A percentile compares a stretch with the other conserved stretches of the same genome.
phyloP scores from a whole-genome alignment of 345 rosid genomes.

The Stellera chamaejasme region DNA sequence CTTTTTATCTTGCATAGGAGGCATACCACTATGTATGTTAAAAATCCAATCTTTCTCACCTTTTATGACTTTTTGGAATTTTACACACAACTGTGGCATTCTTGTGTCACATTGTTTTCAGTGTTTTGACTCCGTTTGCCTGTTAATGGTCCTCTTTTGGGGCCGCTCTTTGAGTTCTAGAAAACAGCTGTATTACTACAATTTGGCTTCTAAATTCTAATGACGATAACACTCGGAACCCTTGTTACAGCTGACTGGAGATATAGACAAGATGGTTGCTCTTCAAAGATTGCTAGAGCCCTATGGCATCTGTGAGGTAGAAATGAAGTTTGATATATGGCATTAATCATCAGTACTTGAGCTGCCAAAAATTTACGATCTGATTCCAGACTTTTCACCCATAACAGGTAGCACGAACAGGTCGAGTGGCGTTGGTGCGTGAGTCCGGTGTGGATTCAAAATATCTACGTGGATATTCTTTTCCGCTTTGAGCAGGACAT shows the following conservation, averaged over 20 bases:
- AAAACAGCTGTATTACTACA: too few relatives aligned
- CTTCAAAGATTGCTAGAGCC: conserved; percentile 89
- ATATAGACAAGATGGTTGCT: conserved; percentile 92
- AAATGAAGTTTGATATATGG: conserved; percentile 9
- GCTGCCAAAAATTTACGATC: neutral
- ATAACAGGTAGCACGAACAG: conserved; percentile 81
- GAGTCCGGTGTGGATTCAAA: conserved; percentile 92
- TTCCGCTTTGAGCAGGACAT: conserved; percentile 32
- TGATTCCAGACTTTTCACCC: neutral
- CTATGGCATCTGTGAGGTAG: conserved; percentile 94
- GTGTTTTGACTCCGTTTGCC: too few relatives aligned
- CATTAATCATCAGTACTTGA: neutral
- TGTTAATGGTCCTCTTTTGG: too few relatives aligned
- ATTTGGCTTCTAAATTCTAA: too few relatives aligned
- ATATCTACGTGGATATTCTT: conserved; percentile 78
- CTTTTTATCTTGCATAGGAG: too few relatives aligned
- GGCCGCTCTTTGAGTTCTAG: too few relatives aligned
- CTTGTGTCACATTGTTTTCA: too few relatives aligned
- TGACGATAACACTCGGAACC: neutral
- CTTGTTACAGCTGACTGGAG: conserved; percentile 70
- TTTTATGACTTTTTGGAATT: too few relatives aligned
- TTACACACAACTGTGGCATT: too few relatives aligned
- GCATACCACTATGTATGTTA: too few relatives aligned
- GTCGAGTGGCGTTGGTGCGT: conserved; percentile 78
- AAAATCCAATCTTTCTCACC: too few relatives aligned